Evolutionary conservation across 1,139 yeast genomes (phyloP), one percentile per base, ranked within the genome.

Genomic region (Yamadazyma diddensiae): DNA sequence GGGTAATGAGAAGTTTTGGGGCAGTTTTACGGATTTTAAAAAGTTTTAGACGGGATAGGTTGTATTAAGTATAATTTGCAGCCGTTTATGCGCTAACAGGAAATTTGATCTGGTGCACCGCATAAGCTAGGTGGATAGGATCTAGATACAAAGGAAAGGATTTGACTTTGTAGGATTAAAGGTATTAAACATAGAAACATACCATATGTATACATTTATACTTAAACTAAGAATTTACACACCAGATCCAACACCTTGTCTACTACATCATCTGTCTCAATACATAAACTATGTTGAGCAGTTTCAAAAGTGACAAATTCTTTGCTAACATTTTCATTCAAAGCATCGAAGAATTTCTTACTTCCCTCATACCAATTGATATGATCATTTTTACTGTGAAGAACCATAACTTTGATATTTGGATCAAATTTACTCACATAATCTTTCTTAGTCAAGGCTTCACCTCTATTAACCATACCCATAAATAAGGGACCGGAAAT

Each of bases 391-490:
- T 59, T 48, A 22, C 73, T 72, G 43, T 68, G 74, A 35, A 73
- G 46, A 8, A 83, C 57, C 24, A 79, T 56, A 3, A 79, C 49
- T 22, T 81, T 53, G 49, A 71, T 46, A 46, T 62, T 51, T 4
- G 69, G 65, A 26, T 62, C 58, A 43, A 72, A 73, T 36, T 65
- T 60, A 15, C 62, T 41, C 20, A 68, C 74, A 43, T 64, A 62
- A 3, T 61, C 61, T 4, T 68, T 58, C 24, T 66, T 58, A 33
- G 69, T 52, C 39, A 82, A 62, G 21, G 60, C 58, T 45, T 67
- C 66, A 8, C 94, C 94, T 35, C 94, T 68, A 15, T 52, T 56
- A 29, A 86, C 52, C 70, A 86, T 81, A 44, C 82, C 95, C 51
- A 76, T 57, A 40, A 81, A 57, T 35, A 61, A 66, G 27, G 59